phyloP scores from a whole-genome alignment of 352 stramenopile species.

The Phytophthora citricola region DNA sequence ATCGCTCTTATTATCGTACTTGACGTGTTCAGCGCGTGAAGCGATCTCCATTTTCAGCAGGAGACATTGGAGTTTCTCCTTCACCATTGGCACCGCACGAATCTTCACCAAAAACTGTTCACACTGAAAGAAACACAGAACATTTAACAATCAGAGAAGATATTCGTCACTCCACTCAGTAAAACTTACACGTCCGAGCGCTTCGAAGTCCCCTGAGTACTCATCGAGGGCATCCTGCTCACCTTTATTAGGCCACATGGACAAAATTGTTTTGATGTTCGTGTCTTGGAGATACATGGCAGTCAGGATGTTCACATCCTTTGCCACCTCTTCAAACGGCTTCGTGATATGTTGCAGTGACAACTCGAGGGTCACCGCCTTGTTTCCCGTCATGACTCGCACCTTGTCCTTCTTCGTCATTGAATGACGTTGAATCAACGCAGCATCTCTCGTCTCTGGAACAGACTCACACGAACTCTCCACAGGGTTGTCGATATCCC shows the following conservation, averaged over 20 bases:
- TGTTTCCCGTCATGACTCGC: conserved; percentile 31
- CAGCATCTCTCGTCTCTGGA: not conserved
- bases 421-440: not conserved
- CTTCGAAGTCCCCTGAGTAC: conserved; percentile 25
- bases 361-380: conserved; percentile 35
- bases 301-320: conserved; percentile 36
- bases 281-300: conserved; percentile 35
- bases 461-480: conserved; percentile 6
- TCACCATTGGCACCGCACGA: conserved; percentile 24
- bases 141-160: not conserved
- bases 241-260: conserved; percentile 40
- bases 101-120: conserved; percentile 41
- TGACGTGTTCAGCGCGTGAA: conserved; percentile 31
- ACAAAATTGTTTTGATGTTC: conserved; percentile 37
- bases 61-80: conserved; percentile 40
- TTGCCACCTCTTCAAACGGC: conserved; percentile 24
- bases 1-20: conserved; percentile 14
- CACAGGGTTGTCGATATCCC: not conserved
- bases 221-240: conserved; percentile 32
- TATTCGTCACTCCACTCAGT: not conserved
- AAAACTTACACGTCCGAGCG: conserved; percentile 29
- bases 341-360: conserved; percentile 21
- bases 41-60: conserved; percentile 36
- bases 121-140: conserved; percentile 18
- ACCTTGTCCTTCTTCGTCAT: conserved; percentile 14